Conservation (phyloP, 140 eudicot genomes). For the Ambrosia hybrid region DNA sequence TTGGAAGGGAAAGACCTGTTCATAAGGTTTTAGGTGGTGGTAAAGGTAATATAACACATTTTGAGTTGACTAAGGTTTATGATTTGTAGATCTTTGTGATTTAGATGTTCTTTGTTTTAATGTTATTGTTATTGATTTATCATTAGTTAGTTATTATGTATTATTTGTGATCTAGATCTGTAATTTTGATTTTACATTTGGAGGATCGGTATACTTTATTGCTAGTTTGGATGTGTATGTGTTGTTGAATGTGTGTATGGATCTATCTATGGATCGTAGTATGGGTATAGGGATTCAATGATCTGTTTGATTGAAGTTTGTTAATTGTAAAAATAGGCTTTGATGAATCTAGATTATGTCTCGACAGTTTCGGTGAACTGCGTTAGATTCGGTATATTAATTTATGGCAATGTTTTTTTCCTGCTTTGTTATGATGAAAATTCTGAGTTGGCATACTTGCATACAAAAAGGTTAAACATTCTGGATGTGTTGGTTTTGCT, state of each 20-base stretch:
- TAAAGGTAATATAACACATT: slow-evolving; percentile 42
- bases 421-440: not conserved
- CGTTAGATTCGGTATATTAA: not conserved
- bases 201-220: not conserved
- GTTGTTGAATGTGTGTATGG: not conserved
- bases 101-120: not conserved
- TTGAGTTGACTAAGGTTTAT: no score
- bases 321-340: not conserved
- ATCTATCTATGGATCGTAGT: slow-evolving; percentile 4
- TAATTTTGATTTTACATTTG: not conserved
- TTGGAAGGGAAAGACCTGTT: slow-evolving; percentile 78
- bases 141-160: not conserved
- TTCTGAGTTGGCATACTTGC: no score
- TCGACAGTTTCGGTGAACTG: not conserved
- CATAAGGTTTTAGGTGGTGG: slow-evolving; percentile 88
- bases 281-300: not conserved
- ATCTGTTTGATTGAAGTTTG: not conserved
- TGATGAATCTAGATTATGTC: not conserved
- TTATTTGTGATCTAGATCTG: slow-evolving; percentile 26
- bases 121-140: not conserved
- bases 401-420: not conserved
- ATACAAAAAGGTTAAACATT: not conserved
- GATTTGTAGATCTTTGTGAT: not conserved
- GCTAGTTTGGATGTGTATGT: not conserved
- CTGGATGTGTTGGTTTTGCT: not conserved